Base-by-base conservation (phyloP, 345 rosid species). In the Aquilaria yunnanensis region DNA sequence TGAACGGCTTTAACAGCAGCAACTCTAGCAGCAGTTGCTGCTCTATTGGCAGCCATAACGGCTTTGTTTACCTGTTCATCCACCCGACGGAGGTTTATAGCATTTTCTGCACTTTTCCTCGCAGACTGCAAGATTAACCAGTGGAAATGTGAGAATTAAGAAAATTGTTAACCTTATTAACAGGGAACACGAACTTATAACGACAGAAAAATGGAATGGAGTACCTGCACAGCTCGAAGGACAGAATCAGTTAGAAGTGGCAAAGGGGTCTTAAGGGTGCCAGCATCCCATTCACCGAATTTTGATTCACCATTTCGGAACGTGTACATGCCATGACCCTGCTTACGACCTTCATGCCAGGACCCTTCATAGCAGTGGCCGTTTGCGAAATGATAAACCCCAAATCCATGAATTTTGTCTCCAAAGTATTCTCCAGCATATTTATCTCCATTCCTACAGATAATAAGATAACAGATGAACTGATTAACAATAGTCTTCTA, bases 311-410 rank as follows among this genome's bases (percentile, higher is more conserved):
- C 81, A 6, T 61, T 87, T 10, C 96, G 81, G 67, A 94, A 86
- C 2, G 80, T 82, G 65, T 90, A 94, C 84, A 78, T 68, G 59
- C 97, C 99, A 67, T 75, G 83, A 1, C 99, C 99, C 77, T 94
- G 99, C 60, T 82, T 90, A 65, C 81, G 82, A 48, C 96, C 96
- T 77, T 94, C 99, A 29, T 94, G 97, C 99, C 99, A 94, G 10
- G 96, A 90, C 3, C 99, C 99, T 74, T 94, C 96, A 0, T 94
- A 90, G 68, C 85, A 82, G 47, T 94, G 99, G 65, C 96, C 95
- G 65, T 88, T 88, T 23, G 88, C 88, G 14, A 94, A 94, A 69
- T 78, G 91, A 64, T 94, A 94, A 29, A 86, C 86, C 45, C 97
- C 97, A 14, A 94, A 90, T 1, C 99, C 99, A 53, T 94, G 96